Conservation (phyloP, 2,329 filamentous ascomycete genomes). For the Hymenotorrendiella dingleyae region DNA sequence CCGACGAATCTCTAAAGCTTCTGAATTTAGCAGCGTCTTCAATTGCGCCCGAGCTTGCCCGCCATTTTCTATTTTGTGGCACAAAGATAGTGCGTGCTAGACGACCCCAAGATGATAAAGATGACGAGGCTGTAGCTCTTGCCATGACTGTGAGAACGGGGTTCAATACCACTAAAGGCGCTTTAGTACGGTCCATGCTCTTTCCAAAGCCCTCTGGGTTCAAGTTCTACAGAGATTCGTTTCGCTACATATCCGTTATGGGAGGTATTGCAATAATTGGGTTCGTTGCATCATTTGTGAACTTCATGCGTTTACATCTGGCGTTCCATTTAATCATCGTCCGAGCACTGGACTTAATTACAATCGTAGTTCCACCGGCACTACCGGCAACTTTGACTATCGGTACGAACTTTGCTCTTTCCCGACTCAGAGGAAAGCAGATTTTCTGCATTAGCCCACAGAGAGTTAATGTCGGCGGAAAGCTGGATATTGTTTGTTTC, state of each 20-base stretch:
- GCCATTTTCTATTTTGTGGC: slow-evolving; percentile 88
- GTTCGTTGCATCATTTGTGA: slow-evolving; percentile 85
- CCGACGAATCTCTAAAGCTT: slow-evolving; percentile 67
- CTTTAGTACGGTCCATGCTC: slow-evolving; percentile 92
- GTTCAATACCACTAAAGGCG: slow-evolving; percentile 96
- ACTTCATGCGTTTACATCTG: slow-evolving; percentile 80
- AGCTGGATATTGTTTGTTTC: slow-evolving; percentile 93
- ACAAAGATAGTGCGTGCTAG: slow-evolving; percentile 92
- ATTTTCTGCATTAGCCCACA: slow-evolving; percentile 99
- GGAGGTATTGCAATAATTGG: slow-evolving; percentile 76
- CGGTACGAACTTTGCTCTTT: slow-evolving; percentile 90
- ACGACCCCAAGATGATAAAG: slow-evolving; percentile 77
- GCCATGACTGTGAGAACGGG: slow-evolving; percentile 91
- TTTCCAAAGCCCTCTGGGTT: slow-evolving; percentile 98
- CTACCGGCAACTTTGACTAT: slow-evolving; percentile 93
- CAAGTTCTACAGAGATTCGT: slow-evolving; percentile 97
- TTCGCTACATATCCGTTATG: slow-evolving; percentile 98
- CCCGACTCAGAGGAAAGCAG: slow-evolving; percentile 75
- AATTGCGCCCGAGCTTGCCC: slow-evolving; percentile 75
- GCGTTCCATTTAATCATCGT: slow-evolving; percentile 89
- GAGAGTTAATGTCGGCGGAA: slow-evolving; percentile 92
- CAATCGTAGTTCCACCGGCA: slow-evolving; percentile 93
- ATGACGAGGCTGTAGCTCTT: slow-evolving; percentile 83
- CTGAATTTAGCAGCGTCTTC: slow-evolving; percentile 77
- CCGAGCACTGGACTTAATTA: slow-evolving; percentile 88